phyloP scores from a whole-genome alignment of 257 asterid species.

The Ophiorrhiza pumila region DNA sequence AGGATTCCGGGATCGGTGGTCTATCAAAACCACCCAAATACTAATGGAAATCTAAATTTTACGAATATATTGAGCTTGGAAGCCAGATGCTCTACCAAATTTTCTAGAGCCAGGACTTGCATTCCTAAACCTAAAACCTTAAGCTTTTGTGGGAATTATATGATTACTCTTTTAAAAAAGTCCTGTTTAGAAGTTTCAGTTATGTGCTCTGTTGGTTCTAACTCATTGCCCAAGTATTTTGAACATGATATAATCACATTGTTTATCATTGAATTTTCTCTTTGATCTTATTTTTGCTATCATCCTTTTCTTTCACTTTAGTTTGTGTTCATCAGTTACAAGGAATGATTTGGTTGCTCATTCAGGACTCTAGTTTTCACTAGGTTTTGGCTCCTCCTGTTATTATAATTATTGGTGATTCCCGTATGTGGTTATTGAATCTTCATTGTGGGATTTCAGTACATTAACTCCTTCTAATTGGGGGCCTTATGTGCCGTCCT shows the following conservation, averaged over 20 bases:
- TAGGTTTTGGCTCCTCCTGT: background rate
- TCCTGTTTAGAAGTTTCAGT: background rate
- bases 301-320: background rate
- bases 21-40: background rate
- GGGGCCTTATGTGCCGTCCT: background rate
- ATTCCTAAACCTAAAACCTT: background rate
- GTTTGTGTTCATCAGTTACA: background rate
- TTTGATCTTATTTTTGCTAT: background rate
- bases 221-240: background rate
- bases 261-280: background rate
- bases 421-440: background rate
- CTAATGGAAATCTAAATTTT: background rate
- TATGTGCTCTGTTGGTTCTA: background rate
- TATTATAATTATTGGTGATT: background rate
- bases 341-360: background rate
- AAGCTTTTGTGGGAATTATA: background rate
- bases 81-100: background rate
- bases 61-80: slow-evolving; percentile 1
- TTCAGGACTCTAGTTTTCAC: background rate
- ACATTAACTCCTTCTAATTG: background rate
- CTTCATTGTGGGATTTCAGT: background rate
- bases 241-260: background rate
- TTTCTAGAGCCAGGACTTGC: background rate
- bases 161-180: background rate
- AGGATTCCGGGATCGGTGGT: background rate